Conservation (phyloP, 371 early-diverging fungal genomes). For the Rhizoclosmatium hyalinum region DNA sequence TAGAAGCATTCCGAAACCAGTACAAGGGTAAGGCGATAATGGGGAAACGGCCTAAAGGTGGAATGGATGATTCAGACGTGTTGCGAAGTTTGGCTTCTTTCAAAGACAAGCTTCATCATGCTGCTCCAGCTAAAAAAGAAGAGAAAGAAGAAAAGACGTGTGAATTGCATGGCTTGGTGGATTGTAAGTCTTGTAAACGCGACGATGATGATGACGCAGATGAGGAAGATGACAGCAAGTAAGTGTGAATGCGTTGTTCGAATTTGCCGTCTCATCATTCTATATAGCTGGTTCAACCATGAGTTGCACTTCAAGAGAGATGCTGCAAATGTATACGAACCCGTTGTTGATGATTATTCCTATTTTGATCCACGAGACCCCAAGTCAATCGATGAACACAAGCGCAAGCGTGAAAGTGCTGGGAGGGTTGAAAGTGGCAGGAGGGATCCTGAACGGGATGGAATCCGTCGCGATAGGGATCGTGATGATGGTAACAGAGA, state of each 20-base stretch:
- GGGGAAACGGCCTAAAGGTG: slow-evolving; percentile 30
- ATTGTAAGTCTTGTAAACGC: slow-evolving; percentile 35
- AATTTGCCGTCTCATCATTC: not conserved
- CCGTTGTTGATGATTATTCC: slow-evolving; percentile 58
- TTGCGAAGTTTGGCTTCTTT: slow-evolving; percentile 26
- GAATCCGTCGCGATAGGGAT: not conserved
- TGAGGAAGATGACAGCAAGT: slow-evolving; percentile 40
- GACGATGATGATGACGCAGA: slow-evolving; percentile 19
- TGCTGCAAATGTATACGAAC: slow-evolving; percentile 54
- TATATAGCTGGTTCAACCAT: slow-evolving; percentile 49
- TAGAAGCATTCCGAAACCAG: slow-evolving; percentile 29
- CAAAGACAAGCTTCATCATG: slow-evolving; percentile 27
- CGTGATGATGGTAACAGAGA: not conserved
- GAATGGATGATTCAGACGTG: slow-evolving; percentile 26
- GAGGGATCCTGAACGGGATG: not conserved
- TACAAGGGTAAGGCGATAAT: slow-evolving; percentile 36
- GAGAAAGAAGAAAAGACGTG: slow-evolving; percentile 28
- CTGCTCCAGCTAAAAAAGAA: slow-evolving; percentile 1
- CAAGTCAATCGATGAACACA: not conserved
- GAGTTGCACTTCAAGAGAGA: slow-evolving; percentile 49
- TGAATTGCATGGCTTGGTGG: slow-evolving; percentile 36
- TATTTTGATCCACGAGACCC: slow-evolving; percentile 40
- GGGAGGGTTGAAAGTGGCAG: not conserved
- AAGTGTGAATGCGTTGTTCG: slow-evolving; percentile 33
- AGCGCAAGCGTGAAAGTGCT: not conserved